A percentile compares a stretch with the other conserved stretches of the same genome.
These are phyloP conservation scores for Puccinia novopanici DNA, from an alignment of 1,284 basidiomycete genomes.

Conservation along the genomic window DNA sequence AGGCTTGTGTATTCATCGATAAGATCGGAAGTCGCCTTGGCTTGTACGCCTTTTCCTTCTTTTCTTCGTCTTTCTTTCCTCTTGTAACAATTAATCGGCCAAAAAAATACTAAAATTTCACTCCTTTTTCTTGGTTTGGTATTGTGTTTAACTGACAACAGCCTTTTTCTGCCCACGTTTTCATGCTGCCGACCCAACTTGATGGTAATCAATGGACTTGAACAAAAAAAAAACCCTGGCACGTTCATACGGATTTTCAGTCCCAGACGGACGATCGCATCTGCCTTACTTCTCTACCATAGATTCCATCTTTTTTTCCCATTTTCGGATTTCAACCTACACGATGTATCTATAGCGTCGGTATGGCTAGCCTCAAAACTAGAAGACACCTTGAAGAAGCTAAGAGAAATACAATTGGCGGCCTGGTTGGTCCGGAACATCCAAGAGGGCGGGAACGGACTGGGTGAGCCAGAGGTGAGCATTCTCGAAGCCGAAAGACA, in stretches of 20 bases:
- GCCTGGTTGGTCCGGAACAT: conserved; percentile 55
- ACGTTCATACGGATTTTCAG: conserved; percentile 61
- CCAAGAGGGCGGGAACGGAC: conserved; percentile 54
- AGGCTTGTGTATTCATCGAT: conserved; percentile 85
- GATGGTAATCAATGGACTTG: conserved; percentile 19
- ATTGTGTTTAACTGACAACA: neutral
- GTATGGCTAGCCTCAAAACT: conserved; percentile 93
- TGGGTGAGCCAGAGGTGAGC: conserved; percentile 54
- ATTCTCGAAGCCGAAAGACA: conserved; percentile 82
- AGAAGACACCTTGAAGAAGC: conserved; percentile 89
- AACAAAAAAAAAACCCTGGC: neutral
- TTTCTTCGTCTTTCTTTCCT: neutral
- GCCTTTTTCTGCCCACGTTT: neutral
- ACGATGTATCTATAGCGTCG: conserved; percentile 86
- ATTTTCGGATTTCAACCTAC: conserved; percentile 79
- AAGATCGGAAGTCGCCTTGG: conserved; percentile 81
- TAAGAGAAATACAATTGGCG: conserved; percentile 72
- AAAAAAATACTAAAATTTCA: conserved; percentile 2
- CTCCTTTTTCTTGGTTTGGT: neutral
- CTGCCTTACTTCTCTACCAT: conserved; percentile 92
- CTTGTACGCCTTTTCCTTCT: conserved; percentile 69
- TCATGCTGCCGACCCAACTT: conserved; percentile 16
- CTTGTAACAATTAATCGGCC: neutral
- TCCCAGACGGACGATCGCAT: conserved; percentile 86
- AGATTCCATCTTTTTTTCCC: no score